These are phyloP conservation scores for Pichia kluyveri DNA, from an alignment of 805 yeast genomes.

Conservation along the genomic window DNA sequence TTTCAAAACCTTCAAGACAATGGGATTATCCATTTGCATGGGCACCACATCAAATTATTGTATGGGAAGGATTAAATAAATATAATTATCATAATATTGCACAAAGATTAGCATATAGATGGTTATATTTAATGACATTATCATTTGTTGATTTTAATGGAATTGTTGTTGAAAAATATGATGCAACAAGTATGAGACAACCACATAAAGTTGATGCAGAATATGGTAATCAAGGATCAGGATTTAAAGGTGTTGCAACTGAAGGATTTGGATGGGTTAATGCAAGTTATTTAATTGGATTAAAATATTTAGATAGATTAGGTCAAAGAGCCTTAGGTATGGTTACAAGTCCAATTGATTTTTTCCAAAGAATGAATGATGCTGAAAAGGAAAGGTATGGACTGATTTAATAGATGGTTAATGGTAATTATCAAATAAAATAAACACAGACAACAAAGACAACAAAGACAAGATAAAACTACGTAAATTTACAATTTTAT, in stretches of 20 bases:
- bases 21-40: constrained; percentile 99
- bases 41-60: constrained; percentile 96
- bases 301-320: constrained; percentile 53
- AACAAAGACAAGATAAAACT: too few species aligned
- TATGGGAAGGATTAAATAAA: constrained; percentile 77
- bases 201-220: constrained; percentile 94
- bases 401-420: neutral
- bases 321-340: constrained; percentile 75
- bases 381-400: constrained; percentile 33
- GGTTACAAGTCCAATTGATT: constrained; percentile 61
- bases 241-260: constrained; percentile 83
- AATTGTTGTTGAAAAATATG: constrained; percentile 90
- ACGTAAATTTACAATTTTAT: too few species aligned
- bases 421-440: too few species aligned
- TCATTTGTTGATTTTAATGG: constrained; percentile 91
- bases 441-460: too few species aligned
- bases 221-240: constrained; percentile 94
- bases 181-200: constrained; percentile 72
- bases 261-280: constrained; percentile 99
- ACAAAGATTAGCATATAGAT: constrained; percentile 67
- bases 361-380: constrained; percentile 39
- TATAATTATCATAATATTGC: constrained; percentile 63
- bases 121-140: constrained; percentile 85
- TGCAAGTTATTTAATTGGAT: constrained; percentile 71
- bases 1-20: constrained; percentile 78